phyloP scores from a whole-genome alignment of 169 alveolate species.

The Plasmodium ovale region DNA sequence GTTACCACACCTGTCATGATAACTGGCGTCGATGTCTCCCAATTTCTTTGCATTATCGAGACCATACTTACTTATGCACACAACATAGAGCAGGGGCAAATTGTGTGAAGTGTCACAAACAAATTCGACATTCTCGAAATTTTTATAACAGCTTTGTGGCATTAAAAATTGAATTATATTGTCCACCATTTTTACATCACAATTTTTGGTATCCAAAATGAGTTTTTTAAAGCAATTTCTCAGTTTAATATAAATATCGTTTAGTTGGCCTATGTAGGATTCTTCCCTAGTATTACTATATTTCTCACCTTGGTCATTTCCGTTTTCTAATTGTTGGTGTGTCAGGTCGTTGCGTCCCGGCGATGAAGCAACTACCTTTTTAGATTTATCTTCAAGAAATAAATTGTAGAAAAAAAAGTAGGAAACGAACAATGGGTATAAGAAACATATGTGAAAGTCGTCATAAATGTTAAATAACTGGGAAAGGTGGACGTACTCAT shows the following conservation, averaged over 20 bases:
- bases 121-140: slow-evolving; percentile 22
- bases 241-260: slow-evolving; percentile 57
- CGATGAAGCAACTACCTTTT: background rate
- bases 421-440: slow-evolving; percentile 60
- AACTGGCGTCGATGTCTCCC: background rate
- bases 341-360: background rate
- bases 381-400: slow-evolving; percentile 29
- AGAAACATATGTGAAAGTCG: slow-evolving; percentile 58
- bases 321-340: background rate
- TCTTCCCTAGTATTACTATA: slow-evolving; percentile 34
- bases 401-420: slow-evolving; percentile 73
- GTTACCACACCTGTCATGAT: background rate
- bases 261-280: slow-evolving; percentile 33
- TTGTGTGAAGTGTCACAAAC: slow-evolving; percentile 17
- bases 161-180: slow-evolving; percentile 42
- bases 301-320: background rate
- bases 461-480: slow-evolving; percentile 77
- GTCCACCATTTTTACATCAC: slow-evolving; percentile 20
- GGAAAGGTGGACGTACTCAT: slow-evolving; percentile 66
- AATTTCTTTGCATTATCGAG: background rate
- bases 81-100: slow-evolving; percentile 27
- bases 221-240: slow-evolving; percentile 35
- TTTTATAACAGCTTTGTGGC: slow-evolving; percentile 72
- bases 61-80: slow-evolving; percentile 66
- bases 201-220: slow-evolving; percentile 1